Conservation (phyloP, 257 asterid genomes). For the Fraxinus quadrangulata region DNA sequence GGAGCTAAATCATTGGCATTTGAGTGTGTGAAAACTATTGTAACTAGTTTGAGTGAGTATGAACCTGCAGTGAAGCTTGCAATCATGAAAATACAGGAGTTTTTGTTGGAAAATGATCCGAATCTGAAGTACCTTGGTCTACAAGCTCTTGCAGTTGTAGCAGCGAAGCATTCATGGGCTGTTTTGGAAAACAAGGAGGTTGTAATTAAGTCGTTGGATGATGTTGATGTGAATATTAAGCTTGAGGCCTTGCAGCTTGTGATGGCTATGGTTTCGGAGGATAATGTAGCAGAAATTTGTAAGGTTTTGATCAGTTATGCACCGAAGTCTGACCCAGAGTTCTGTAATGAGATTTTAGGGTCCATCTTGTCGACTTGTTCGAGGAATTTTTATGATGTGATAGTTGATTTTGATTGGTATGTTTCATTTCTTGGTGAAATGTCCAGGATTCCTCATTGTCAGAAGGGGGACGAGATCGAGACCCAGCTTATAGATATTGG, state of each 20-base stretch:
- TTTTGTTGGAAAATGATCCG: slow-evolving; percentile 78
- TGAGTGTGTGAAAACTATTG: slow-evolving; percentile 79
- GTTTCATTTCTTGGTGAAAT: slow-evolving; percentile 86
- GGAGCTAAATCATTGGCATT: slow-evolving; percentile 81
- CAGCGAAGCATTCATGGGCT: slow-evolving; percentile 67
- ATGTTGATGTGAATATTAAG: slow-evolving; percentile 70
- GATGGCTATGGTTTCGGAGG: slow-evolving; percentile 87
- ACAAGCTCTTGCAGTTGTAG: slow-evolving; percentile 68
- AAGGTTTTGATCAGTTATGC: slow-evolving; percentile 83
- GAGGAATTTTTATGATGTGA: slow-evolving; percentile 69
- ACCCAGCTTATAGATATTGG: slow-evolving; percentile 84
- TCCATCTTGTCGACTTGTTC: slow-evolving; percentile 69
- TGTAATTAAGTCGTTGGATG: slow-evolving; percentile 89
- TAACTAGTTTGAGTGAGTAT: slow-evolving; percentile 71
- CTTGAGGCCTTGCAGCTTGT: slow-evolving; percentile 85
- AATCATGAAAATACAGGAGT: slow-evolving; percentile 69
- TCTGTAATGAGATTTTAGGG: slow-evolving; percentile 85
- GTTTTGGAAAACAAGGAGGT: slow-evolving; percentile 85
- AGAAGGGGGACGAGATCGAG: slow-evolving; percentile 79
- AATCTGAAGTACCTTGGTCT: slow-evolving; percentile 87
- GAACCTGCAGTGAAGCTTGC: slow-evolving; percentile 83
- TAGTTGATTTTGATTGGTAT: slow-evolving; percentile 90
- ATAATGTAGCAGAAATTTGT: slow-evolving; percentile 78
- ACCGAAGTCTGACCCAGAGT: slow-evolving; percentile 81
- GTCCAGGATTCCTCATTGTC: slow-evolving; percentile 85